Conservation (phyloP, 345 rosid genomes). For the Populus deltoides region DNA sequence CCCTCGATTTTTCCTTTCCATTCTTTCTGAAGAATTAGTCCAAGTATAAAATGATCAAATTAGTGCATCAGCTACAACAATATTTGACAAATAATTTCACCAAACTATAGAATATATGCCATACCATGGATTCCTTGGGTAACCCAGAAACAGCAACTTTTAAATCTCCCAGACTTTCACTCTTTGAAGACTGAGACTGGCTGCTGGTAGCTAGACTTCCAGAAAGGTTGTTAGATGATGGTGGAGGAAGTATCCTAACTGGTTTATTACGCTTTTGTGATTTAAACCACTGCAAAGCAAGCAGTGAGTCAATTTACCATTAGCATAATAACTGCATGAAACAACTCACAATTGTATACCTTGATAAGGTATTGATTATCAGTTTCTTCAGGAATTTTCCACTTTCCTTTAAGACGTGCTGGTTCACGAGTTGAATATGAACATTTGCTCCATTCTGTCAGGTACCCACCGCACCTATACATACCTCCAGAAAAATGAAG, state of each 20-base stretch:
- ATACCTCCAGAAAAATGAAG: slow-evolving; percentile 74
- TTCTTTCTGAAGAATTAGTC: slow-evolving; percentile 52
- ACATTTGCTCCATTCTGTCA: slow-evolving; percentile 94
- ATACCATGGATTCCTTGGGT: slow-evolving; percentile 58
- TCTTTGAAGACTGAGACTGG: slow-evolving; percentile 41
- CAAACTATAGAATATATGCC: background rate
- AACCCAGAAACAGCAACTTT: slow-evolving; percentile 66
- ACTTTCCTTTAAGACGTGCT: slow-evolving; percentile 63
- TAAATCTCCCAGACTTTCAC: slow-evolving; percentile 67
- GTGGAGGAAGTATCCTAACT: slow-evolving; percentile 51
- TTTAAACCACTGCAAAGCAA: slow-evolving; percentile 75
- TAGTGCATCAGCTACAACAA: background rate
- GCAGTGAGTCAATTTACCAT: slow-evolving; percentile 17
- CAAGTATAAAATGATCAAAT: slow-evolving; percentile 19
- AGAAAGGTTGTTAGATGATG: slow-evolving; percentile 30
- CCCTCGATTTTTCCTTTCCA: slow-evolving; percentile 78
- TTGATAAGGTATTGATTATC: slow-evolving; percentile 54
- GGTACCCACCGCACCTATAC: slow-evolving; percentile 68
- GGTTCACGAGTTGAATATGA: slow-evolving; percentile 72
- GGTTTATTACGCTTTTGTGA: slow-evolving; percentile 73
- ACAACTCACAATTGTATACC: slow-evolving; percentile 3
- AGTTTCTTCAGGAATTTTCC: slow-evolving; percentile 78
- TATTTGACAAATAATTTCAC: background rate
- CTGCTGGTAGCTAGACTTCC: slow-evolving; percentile 43
- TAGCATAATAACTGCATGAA: slow-evolving; percentile 7